Evolutionary conservation across 805 yeast species (phyloP), one percentile per base, ranked within the genome.

Genomic region (Brettanomyces custersianus): DNA sequence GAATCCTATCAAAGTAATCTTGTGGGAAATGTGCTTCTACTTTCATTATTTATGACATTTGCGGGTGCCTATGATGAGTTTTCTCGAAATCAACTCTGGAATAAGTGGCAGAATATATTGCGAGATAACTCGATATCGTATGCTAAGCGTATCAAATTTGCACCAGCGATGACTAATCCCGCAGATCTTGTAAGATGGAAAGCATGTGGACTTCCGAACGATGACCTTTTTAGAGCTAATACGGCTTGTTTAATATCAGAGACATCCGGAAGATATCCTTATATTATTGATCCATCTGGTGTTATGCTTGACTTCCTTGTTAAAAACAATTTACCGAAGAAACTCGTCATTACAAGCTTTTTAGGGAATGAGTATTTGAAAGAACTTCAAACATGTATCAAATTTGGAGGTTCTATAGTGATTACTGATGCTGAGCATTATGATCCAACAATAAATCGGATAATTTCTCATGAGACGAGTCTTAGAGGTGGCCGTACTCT

Each of bases 361-460:
- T 55, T 80, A 30, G 86, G 82, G 46, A 70, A 66, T 4, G 72
- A 80, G 0, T 83, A 78, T 51, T 52, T 70, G 3, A 78, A 76
- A 43, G 80, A 74, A 29, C 49, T 90, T 12, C 95, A 87, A 51
- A 81, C 85, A 47, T 80, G 94, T 0, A 52, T 88, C 20, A 63
- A 92, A 43, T 88, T 88, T 64, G 96, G 97, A 4, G 86, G 84
- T 3, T 47, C 72, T 1, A 60, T 90, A 6, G 50, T 88, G 11
- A 66, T 90, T 13, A 74, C 74, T 44, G 90, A 90, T 57, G 87
- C 88, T 4, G 96, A 90, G 49, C 60, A 68, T 44, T 77, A 72
- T 49, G 90, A 90, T 51, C 94, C 96, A 0, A 58, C 83, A 6
- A 50, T 90, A 9, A 72, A 72, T 38, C 66, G 80, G 0, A 55